Base-by-base conservation (phyloP, 352 stramenopile genomes). In the Phytophthora fragariae region DNA sequence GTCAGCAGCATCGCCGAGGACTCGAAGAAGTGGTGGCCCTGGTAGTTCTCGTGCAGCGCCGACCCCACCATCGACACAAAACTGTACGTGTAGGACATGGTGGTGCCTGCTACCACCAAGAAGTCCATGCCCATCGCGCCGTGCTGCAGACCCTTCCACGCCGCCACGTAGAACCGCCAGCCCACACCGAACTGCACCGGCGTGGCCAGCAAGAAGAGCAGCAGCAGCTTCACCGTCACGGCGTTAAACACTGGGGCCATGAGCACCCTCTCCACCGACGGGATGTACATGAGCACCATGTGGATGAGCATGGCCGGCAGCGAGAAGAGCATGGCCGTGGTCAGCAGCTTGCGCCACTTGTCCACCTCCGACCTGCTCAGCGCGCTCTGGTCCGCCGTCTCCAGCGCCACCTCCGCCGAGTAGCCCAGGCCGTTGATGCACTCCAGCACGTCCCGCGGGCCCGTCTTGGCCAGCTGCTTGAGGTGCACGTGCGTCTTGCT, bases 91-190 rank as follows among this genome's bases (percentile, higher is more conserved):
- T 97, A 97, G 62, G 91, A 95, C 53, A 91, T 87, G n/a, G 85
- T 88, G 0, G 91, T 96, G 63, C 91, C 91, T 8, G 90, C 78
- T 41, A 95, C 89, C 33, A 97, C 90, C 33, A 97, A 65, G 61
- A 97, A 97, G 60, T 95, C 89, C 91, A 97, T 97, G n/a, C 91
- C 91, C 81, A 96, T 93, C 59, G 93, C 90, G 1, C 91, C 86
- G 57, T 96, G 91, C 70, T 92, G 82, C 12, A 96, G 41, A 11
- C 90, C 89, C 58, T 95, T 94, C 73, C 82, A 96, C 4, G 91
- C 89, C 0, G 85, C 90, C 52, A 93, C 77, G 70, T 97, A 95
- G 70, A 93, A 97, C 3, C 91, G 82, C 37, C 76, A 63, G 6
- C 91, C 91, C 1, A 96, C 85, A 29, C 84, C 81, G 72, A 97